Conservation (phyloP, 1,284 basidiomycete species). For the Coniferiporia weirii region DNA sequence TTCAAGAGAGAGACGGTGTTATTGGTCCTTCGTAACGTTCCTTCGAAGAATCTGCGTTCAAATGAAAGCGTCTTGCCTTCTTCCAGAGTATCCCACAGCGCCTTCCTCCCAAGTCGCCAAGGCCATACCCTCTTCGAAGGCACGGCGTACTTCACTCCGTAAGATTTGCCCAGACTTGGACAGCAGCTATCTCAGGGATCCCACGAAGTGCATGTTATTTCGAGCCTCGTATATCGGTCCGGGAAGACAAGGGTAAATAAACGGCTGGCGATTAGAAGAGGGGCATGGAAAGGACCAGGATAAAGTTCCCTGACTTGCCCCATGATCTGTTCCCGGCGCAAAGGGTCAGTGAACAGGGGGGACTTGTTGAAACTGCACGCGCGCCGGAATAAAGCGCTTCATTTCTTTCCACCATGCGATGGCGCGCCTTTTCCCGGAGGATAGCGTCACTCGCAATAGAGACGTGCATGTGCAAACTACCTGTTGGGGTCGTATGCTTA, state of each 20-base stretch:
- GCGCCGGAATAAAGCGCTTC: neutral
- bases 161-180: neutral
- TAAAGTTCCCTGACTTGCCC: neutral
- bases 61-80: neutral
- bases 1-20: neutral
- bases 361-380: neutral
- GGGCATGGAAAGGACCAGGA: neutral
- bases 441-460: too few species aligned
- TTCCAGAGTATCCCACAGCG: neutral
- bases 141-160: neutral
- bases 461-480: too few species aligned
- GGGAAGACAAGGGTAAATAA: neutral
- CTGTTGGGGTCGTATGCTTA: too few species aligned
- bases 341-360: neutral
- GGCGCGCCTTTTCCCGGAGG: too few species aligned
- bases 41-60: neutral
- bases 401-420: too few species aligned
- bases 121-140: neutral
- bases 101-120: neutral
- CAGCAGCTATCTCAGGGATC: neutral
- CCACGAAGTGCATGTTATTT: neutral
- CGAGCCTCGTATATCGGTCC: neutral
- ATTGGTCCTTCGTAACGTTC: neutral
- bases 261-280: neutral
- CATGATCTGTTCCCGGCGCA: neutral